A percentile compares a stretch with the other conserved stretches of the same genome.
These are phyloP conservation scores for Citrus maxima DNA, from an alignment of 345 rosid genomes.

Conservation along the genomic window DNA sequence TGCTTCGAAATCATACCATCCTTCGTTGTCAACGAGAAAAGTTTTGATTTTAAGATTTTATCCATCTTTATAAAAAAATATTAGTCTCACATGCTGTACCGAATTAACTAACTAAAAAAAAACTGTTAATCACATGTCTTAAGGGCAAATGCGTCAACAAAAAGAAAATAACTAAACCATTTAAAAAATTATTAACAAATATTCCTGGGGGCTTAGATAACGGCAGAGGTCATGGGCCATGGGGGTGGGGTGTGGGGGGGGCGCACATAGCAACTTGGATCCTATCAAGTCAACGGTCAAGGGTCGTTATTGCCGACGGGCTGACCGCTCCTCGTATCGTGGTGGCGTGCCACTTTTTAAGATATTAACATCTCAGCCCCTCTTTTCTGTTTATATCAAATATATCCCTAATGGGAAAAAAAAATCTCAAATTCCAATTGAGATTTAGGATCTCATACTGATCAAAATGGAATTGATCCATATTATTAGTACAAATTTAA, in stretches of 20 bases:
- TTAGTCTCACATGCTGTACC: background rate
- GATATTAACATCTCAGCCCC: background rate
- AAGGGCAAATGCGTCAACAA: background rate
- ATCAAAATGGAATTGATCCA: no score
- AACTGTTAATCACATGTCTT: background rate
- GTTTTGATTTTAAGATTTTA: background rate
- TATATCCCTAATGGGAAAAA: background rate
- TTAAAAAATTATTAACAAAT: background rate
- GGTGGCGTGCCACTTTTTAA: background rate
- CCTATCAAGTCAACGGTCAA: conserved; percentile 28
- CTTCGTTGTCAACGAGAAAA: background rate
- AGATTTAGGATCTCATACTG: background rate
- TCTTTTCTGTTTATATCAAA: background rate
- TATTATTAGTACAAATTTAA: no score
- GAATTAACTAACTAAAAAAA: background rate
- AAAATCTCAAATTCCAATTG: no score
- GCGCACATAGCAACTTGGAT: background rate
- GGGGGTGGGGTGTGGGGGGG: background rate
- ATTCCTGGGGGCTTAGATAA: background rate
- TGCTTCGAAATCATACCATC: background rate
- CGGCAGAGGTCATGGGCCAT: background rate
- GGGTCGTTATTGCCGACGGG: conserved; percentile 30
- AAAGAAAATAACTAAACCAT: background rate
- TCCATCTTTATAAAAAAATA: background rate
- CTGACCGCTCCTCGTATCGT: background rate